phyloP scores from a whole-genome alignment of 768 basidiomycete species.

The Sistotremastrum suecicum region DNA sequence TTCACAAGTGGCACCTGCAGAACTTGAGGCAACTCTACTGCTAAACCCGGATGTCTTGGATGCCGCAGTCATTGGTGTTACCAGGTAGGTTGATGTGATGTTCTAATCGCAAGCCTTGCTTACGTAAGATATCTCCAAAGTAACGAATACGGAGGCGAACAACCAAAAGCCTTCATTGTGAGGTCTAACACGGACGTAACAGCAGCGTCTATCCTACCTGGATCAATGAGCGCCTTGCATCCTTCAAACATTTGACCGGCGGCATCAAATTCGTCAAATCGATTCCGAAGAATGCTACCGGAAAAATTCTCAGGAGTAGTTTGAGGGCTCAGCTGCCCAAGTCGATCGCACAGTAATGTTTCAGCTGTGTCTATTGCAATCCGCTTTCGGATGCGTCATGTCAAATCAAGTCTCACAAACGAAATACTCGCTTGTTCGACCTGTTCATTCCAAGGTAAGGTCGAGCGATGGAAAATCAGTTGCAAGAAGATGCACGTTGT shows the following conservation, averaged over 20 bases:
- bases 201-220: not conserved
- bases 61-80: conserved; percentile 2
- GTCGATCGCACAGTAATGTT: not conserved
- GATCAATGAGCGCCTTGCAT: not conserved
- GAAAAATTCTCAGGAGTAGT: not conserved
- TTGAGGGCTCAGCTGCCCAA: not conserved
- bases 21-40: conserved; percentile 1
- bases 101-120: not conserved
- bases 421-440: too few species aligned
- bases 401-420: too few species aligned
- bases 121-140: not conserved
- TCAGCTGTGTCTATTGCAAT: too few species aligned
- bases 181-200: not conserved
- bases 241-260: not conserved
- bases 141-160: not conserved
- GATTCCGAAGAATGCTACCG: not conserved
- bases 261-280: not conserved
- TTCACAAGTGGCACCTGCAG: not conserved
- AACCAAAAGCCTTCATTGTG: conserved; percentile 2
- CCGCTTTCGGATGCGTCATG: too few species aligned
- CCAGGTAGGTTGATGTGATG: not conserved
- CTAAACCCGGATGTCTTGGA: conserved; percentile 1
- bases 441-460: too few species aligned
- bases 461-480: too few species aligned
- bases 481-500: too few species aligned